Conservation (phyloP, 2,329 filamentous ascomycete genomes). For the Venturia aucupariae region DNA sequence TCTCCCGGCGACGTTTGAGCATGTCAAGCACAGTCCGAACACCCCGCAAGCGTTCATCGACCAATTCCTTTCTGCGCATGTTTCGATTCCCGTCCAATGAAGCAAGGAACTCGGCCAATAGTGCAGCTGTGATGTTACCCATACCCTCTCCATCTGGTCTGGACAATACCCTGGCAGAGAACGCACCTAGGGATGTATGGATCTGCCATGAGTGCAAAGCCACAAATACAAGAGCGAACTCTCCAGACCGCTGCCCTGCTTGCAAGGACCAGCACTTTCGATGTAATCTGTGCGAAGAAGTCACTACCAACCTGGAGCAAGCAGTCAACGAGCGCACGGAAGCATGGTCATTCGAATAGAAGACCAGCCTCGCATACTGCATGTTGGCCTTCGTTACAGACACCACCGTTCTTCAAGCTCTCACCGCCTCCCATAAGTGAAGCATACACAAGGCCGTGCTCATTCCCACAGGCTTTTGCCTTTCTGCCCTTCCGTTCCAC, state of each 20-base stretch:
- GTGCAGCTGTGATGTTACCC: background rate
- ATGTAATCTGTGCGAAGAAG: background rate
- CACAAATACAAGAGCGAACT: background rate
- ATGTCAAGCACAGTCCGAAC: background rate
- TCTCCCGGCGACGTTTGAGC: background rate
- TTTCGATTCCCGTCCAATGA: conserved; percentile 11
- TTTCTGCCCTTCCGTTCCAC: background rate
- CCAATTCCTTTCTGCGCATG: background rate
- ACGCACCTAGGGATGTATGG: background rate
- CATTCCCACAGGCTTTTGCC: too few species aligned
- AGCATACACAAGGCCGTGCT: too few species aligned
- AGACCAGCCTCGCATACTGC: background rate
- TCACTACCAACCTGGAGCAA: background rate
- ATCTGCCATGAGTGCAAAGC: background rate
- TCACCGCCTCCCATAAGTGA: too few species aligned
- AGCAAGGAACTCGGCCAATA: background rate
- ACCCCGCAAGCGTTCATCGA: background rate
- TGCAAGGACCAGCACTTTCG: background rate
- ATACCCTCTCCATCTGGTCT: background rate
- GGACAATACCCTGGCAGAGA: background rate
- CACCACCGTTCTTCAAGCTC: too few species aligned
- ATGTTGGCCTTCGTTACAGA: too few species aligned
- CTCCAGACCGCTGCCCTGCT: background rate
- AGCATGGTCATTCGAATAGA: background rate
- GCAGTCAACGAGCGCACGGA: background rate